These are phyloP conservation scores for Candida tammaniensis DNA, from an alignment of 805 yeast genomes.

Conservation along the genomic window DNA sequence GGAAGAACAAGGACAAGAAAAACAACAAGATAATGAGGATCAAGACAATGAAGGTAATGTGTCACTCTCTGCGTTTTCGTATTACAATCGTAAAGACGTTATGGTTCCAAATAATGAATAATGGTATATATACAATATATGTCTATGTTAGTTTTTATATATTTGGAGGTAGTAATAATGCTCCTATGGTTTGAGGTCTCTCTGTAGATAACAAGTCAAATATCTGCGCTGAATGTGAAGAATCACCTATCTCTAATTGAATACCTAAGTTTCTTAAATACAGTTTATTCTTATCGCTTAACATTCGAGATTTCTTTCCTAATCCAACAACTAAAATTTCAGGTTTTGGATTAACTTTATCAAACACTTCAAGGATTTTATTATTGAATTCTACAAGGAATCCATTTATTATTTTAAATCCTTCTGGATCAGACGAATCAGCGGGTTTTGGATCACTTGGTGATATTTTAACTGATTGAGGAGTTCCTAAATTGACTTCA, in stretches of 20 bases:
- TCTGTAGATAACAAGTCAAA: slow-evolving; percentile 79
- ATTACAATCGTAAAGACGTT: slow-evolving; percentile 6
- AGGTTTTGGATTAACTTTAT: slow-evolving; percentile 68
- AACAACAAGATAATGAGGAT: background rate
- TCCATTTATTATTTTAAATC: slow-evolving; percentile 43
- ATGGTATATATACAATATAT: slow-evolving; percentile 1
- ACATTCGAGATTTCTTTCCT: slow-evolving; percentile 61
- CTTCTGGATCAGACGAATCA: slow-evolving; percentile 16
- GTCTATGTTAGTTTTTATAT: slow-evolving; percentile 25
- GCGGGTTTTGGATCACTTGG: slow-evolving; percentile 3
- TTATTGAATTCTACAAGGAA: slow-evolving; percentile 55
- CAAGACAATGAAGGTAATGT: slow-evolving; percentile 11
- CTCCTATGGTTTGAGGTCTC: slow-evolving; percentile 72
- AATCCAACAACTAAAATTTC: slow-evolving; percentile 72
- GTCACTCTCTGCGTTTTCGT: slow-evolving; percentile 14
- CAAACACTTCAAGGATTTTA: slow-evolving; percentile 47
- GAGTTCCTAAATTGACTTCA: slow-evolving; percentile 48
- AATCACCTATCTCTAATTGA: slow-evolving; percentile 67
- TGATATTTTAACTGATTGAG: slow-evolving; percentile 1
- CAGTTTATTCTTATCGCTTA: slow-evolving; percentile 53
- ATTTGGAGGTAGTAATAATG: slow-evolving; percentile 68
- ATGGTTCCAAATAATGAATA: slow-evolving; percentile 5
- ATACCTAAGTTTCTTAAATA: slow-evolving; percentile 58
- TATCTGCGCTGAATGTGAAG: slow-evolving; percentile 59
- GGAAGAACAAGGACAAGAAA: slow-evolving; percentile 6